phyloP scores from a whole-genome alignment of 2,329 filamentous ascomycete genomes.

The Cercospora canescens region DNA sequence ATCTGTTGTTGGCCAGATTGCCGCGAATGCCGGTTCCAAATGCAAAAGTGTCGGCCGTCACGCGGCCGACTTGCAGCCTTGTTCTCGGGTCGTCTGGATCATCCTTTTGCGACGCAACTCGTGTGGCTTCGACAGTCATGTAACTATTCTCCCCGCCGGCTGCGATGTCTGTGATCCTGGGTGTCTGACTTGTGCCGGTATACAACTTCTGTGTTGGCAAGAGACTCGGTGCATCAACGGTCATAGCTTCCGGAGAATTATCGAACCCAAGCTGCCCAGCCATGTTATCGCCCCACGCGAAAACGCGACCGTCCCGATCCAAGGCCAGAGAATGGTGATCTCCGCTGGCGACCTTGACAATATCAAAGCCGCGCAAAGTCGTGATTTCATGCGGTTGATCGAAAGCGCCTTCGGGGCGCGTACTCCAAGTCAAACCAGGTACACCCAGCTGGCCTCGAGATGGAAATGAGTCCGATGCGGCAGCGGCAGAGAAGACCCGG shows the following conservation, averaged over 20 bases:
- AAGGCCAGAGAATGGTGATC: slow-evolving; percentile 83
- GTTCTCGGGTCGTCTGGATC: slow-evolving; percentile 31
- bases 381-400: slow-evolving; percentile 80
- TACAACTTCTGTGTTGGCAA: slow-evolving; percentile 75
- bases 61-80: slow-evolving; percentile 50
- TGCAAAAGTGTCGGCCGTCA: slow-evolving; percentile 79
- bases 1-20: slow-evolving; percentile 78
- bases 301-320: slow-evolving; percentile 74
- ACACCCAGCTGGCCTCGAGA: slow-evolving; percentile 83
- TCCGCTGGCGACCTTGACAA: slow-evolving; percentile 75
- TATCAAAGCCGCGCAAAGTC: slow-evolving; percentile 68
- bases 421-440: slow-evolving; percentile 77
- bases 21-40: slow-evolving; percentile 86
- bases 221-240: slow-evolving; percentile 68
- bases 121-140: slow-evolving; percentile 77
- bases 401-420: slow-evolving; percentile 72
- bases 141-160: slow-evolving; percentile 87
- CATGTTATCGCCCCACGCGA: slow-evolving; percentile 88
- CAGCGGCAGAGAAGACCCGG: slow-evolving; percentile 84
- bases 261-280: slow-evolving; percentile 89
- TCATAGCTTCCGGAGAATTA: slow-evolving; percentile 60
- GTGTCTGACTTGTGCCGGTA: slow-evolving; percentile 59
- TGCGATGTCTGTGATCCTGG: slow-evolving; percentile 73
- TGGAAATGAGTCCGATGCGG: slow-evolving; percentile 76
- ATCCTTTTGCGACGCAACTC: slow-evolving; percentile 48